Evolutionary conservation across 306 rosid species (phyloP).

Genomic region (Comarum palustre): DNA sequence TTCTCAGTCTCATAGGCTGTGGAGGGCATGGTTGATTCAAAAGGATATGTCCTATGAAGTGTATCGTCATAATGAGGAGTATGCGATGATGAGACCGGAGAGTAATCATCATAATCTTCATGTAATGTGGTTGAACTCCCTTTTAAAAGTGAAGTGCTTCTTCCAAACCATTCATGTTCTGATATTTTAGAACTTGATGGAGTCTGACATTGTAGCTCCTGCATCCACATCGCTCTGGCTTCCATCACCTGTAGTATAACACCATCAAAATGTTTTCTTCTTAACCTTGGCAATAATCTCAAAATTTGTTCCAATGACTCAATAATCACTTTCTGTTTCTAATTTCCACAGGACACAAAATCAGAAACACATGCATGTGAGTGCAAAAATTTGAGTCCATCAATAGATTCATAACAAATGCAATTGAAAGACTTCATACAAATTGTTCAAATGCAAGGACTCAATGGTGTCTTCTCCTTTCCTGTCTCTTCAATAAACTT

Average conservation of each 20-base stretch:
- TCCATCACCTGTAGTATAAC: constrained; percentile 58
- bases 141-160: constrained; percentile 41
- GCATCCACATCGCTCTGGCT: constrained; percentile 92
- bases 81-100: constrained; percentile 36
- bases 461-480: neutral
- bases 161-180: constrained; percentile 47
- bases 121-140: constrained; percentile 33
- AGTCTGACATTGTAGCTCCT: constrained; percentile 73
- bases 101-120: constrained; percentile 47
- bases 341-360: neutral
- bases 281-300: neutral
- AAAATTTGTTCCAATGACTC: neutral
- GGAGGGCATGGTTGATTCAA: constrained; percentile 36
- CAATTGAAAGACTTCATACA: neutral
- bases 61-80: constrained; percentile 44
- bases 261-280: neutral
- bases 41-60: constrained; percentile 33
- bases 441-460: neutral
- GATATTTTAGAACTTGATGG: constrained; percentile 25
- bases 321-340: neutral
- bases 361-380: neutral
- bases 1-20: constrained; percentile 50
- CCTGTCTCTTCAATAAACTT: neutral
- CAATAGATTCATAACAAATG: neutral
- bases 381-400: neutral